These are phyloP conservation scores for Paracoccidioides brasiliensis DNA, from an alignment of 2,329 filamentous ascomycete species.

Conservation along the genomic window DNA sequence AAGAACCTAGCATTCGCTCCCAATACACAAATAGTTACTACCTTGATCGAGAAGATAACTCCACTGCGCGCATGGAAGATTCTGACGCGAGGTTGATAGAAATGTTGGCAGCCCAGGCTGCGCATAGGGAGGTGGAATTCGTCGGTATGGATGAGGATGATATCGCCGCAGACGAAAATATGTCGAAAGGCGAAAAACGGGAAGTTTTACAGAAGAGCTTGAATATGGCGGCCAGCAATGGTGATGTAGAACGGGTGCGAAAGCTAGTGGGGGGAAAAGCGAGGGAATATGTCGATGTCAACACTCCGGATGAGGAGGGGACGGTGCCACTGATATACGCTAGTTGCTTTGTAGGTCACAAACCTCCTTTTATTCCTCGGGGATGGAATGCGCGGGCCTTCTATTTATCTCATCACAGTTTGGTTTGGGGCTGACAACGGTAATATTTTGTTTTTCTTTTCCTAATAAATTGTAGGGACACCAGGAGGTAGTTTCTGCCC, in stretches of 20 bases:
- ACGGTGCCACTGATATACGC: conserved; percentile 96
- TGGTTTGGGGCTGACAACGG: background rate
- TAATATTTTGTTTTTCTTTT: conserved; percentile 5
- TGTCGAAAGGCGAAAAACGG: conserved; percentile 65
- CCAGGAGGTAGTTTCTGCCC: conserved; percentile 68
- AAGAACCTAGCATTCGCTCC: conserved; percentile 35
- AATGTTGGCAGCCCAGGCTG: conserved; percentile 91
- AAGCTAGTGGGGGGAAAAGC: conserved; percentile 63
- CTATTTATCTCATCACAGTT: background rate
- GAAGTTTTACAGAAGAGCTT: conserved; percentile 73
- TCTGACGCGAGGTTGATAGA: conserved; percentile 84
- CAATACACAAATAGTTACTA: conserved; percentile 21
- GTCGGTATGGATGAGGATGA: conserved; percentile 65
- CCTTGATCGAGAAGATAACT: conserved; percentile 24
- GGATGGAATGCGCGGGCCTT: background rate
- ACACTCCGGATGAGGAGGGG: conserved; percentile 82
- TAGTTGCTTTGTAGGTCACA: conserved; percentile 74
- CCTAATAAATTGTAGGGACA: conserved; percentile 50
- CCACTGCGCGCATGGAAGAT: conserved; percentile 46
- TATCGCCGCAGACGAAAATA: conserved; percentile 59
- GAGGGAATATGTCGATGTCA: conserved; percentile 65
- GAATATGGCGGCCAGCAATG: conserved; percentile 93
- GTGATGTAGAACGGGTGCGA: conserved; percentile 69
- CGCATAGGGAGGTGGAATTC: conserved; percentile 54
- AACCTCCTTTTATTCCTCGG: background rate